A percentile compares a stretch with the other conserved stretches of the same genome.
phyloP scores from a whole-genome alignment of 139 green algal species.

The Nannochloris sp. region DNA sequence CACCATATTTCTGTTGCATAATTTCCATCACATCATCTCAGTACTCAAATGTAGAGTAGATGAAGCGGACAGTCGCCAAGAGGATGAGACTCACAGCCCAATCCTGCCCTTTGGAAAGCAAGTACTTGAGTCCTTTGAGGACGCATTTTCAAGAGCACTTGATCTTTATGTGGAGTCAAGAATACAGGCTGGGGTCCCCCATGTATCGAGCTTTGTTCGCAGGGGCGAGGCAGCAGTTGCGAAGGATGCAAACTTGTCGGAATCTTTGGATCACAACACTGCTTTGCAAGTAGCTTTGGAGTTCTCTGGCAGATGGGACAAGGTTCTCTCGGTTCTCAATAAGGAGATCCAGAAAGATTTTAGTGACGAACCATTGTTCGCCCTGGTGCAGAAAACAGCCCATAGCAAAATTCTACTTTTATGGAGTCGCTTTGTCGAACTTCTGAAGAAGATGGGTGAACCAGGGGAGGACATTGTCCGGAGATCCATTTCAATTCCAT shows the following conservation, averaged over 20 bases:
- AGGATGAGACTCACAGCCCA: neutral
- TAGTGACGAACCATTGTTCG: slow-evolving; percentile 26
- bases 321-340: slow-evolving; percentile 68
- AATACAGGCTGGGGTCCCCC: slow-evolving; percentile 32
- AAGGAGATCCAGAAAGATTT: slow-evolving; percentile 66
- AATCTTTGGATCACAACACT: slow-evolving; percentile 44
- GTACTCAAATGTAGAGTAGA: slow-evolving; percentile 34
- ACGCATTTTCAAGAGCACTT: slow-evolving; percentile 52
- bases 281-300: slow-evolving; percentile 48
- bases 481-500: slow-evolving; percentile 81
- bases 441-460: slow-evolving; percentile 68
- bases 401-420: slow-evolving; percentile 92
- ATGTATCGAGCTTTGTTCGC: slow-evolving; percentile 24
- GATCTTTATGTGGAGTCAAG: slow-evolving; percentile 77
- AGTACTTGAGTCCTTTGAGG: slow-evolving; percentile 75
- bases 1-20: slow-evolving; percentile 90
- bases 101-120: slow-evolving; percentile 27
- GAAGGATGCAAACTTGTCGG: slow-evolving; percentile 29
- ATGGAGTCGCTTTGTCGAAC: slow-evolving; percentile 89
- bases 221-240: slow-evolving; percentile 15
- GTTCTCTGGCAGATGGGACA: slow-evolving; percentile 66
- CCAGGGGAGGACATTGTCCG: slow-evolving; percentile 53
- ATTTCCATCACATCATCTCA: slow-evolving; percentile 73
- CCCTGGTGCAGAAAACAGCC: slow-evolving; percentile 74
- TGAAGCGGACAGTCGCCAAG: neutral